Conservation (phyloP, 805 yeast species). For the Candida insectalens region DNA sequence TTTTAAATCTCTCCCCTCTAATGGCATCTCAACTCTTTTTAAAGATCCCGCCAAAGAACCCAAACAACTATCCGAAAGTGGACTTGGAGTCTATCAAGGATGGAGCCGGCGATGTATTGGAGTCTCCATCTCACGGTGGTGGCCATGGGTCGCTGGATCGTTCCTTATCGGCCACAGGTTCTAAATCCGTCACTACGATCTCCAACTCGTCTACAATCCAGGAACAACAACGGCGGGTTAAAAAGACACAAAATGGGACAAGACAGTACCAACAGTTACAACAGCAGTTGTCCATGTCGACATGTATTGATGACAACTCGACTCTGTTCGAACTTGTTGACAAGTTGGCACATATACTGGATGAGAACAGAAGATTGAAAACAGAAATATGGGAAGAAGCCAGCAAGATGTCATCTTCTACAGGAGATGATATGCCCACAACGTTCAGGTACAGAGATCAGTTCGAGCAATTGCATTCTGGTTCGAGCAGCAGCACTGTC, state of each 20-base stretch:
- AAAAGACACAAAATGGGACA: conserved; percentile 1
- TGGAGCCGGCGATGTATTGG: neutral
- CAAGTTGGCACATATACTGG: conserved; percentile 11
- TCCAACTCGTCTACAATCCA: neutral
- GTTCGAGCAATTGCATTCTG: neutral
- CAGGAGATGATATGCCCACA: neutral
- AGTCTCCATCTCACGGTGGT: too few species aligned
- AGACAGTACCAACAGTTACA: conserved; percentile 2
- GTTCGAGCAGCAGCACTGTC: neutral
- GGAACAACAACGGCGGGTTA: neutral
- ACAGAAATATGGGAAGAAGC: conserved; percentile 17
- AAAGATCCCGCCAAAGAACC: conserved; percentile 1
- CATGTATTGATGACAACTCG: conserved; percentile 2
- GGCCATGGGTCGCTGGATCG: too few species aligned
- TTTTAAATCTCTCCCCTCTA: neutral
- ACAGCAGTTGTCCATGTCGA: conserved; percentile 2
- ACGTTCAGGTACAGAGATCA: neutral
- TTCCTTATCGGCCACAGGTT: too few species aligned
- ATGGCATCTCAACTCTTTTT: neutral
- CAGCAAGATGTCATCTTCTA: neutral
- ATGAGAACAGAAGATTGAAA: conserved; percentile 15
- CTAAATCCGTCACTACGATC: neutral
- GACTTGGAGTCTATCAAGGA: neutral
- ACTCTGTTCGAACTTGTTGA: conserved; percentile 14
- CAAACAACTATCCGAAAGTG: conserved; percentile 2